Evolutionary conservation across 2,329 filamentous ascomycete genomes (phyloP).

Genomic region (Exophiala viscosa): DNA sequence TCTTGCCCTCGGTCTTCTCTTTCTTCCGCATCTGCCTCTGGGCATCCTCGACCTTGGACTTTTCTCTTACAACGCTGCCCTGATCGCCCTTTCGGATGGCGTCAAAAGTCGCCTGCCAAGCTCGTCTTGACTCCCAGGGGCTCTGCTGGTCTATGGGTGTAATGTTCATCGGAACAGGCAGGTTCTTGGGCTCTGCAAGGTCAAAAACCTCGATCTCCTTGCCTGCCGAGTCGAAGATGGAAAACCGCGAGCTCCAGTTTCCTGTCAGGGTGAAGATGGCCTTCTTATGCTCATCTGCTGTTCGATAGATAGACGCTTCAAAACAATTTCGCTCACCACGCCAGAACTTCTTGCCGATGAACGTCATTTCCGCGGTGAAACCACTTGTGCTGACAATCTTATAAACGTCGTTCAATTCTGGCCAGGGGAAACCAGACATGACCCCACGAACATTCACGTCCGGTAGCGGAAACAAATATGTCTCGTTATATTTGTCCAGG

Average conservation of each 20-base stretch:
- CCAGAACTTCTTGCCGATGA: slow-evolving; percentile 23
- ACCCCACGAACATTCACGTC: slow-evolving; percentile 25
- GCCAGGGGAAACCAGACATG: slow-evolving; percentile 48
- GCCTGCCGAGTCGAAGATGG: slow-evolving; percentile 58
- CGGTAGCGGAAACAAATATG: slow-evolving; percentile 25
- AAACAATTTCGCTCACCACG: slow-evolving; percentile 23
- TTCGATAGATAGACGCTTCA: slow-evolving; percentile 20
- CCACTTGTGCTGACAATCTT: slow-evolving; percentile 23
- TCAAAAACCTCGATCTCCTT: slow-evolving; percentile 58
- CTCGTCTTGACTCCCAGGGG: slow-evolving; percentile 78
- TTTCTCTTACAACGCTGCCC: slow-evolving; percentile 71
- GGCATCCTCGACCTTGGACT: slow-evolving; percentile 83
- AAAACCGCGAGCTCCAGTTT: slow-evolving; percentile 59
- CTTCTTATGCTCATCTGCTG: slow-evolving; percentile 9
- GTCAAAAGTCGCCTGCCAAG: slow-evolving; percentile 80
- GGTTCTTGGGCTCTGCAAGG: slow-evolving; percentile 17
- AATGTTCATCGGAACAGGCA: slow-evolving; percentile 56
- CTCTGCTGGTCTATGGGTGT: slow-evolving; percentile 75
- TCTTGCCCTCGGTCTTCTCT: slow-evolving; percentile 69
- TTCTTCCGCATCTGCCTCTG: slow-evolving; percentile 73
- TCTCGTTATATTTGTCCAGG: slow-evolving; percentile 27
- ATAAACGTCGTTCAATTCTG: slow-evolving; percentile 27
- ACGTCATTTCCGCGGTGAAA: slow-evolving; percentile 25
- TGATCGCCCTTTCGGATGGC: slow-evolving; percentile 80
- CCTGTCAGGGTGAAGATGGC: slow-evolving; percentile 19